Conservation (phyloP, 2,329 filamentous ascomycete species). For the Phyllosticta citribraziliensis region DNA sequence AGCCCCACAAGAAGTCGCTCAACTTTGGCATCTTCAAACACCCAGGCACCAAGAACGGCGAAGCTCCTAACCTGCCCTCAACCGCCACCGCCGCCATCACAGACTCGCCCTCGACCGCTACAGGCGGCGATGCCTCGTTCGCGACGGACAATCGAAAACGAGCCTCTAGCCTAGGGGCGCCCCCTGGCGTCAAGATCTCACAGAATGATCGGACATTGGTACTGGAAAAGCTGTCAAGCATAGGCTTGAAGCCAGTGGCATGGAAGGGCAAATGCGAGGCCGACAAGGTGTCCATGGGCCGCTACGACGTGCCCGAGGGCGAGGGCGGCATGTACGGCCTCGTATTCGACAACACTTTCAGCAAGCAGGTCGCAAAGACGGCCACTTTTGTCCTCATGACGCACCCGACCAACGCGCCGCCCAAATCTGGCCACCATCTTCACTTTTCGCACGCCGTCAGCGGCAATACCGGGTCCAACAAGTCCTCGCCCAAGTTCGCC, state of each 20-base stretch:
- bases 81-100: constrained; percentile 34
- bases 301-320: constrained; percentile 63
- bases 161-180: constrained; percentile 21
- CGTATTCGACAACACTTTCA: constrained; percentile 98
- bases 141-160: constrained; percentile 41
- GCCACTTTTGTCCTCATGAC: constrained; percentile 91
- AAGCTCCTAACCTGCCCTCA: constrained; percentile 26
- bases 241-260: constrained; percentile 52
- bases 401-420: constrained; percentile 73
- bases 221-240: constrained; percentile 52
- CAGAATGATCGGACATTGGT: constrained; percentile 63
- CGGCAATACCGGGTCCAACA: constrained; percentile 28
- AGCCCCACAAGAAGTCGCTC: constrained; percentile 96
- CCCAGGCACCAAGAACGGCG: constrained; percentile 59
- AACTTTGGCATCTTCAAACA: constrained; percentile 99
- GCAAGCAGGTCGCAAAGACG: constrained; percentile 81
- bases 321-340: constrained; percentile 91
- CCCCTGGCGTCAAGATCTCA: constrained; percentile 43
- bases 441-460: constrained; percentile 48
- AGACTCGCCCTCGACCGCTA: constrained; percentile 31
- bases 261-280: constrained; percentile 96
- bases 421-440: constrained; percentile 63
- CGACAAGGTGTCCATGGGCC: constrained; percentile 87
- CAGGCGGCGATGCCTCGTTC: constrained; percentile 43
- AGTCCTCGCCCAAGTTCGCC: constrained; percentile 31